phyloP scores from a whole-genome alignment of 1,284 basidiomycete species.

The Trametes sp. region DNA sequence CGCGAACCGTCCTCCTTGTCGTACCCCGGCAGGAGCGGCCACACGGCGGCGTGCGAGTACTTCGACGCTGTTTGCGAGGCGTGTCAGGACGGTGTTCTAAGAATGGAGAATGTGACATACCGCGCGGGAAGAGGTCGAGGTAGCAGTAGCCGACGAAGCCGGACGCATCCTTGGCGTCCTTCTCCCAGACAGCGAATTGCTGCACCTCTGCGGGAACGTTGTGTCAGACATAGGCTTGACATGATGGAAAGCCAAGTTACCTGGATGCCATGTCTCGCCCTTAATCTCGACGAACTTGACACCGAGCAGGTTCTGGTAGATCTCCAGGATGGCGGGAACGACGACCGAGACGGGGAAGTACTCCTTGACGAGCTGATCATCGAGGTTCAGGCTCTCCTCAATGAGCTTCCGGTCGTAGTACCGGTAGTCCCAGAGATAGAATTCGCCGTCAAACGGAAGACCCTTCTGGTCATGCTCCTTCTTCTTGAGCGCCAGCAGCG shows the following conservation, averaged over 20 bases:
- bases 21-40: slow-evolving; percentile 75
- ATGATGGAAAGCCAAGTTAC: slow-evolving; percentile 45
- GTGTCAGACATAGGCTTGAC: neutral
- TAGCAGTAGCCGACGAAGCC: slow-evolving; percentile 85
- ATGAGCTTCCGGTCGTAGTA: slow-evolving; percentile 79
- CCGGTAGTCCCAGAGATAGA: slow-evolving; percentile 56
- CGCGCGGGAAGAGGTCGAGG: slow-evolving; percentile 86
- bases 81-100: neutral
- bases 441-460: slow-evolving; percentile 69
- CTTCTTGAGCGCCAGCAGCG: slow-evolving; percentile 75
- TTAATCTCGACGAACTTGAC: slow-evolving; percentile 76
- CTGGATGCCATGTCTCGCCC: slow-evolving; percentile 74
- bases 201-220: slow-evolving; percentile 64
- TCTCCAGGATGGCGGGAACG: slow-evolving; percentile 79
- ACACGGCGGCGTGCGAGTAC: slow-evolving; percentile 89
- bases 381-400: slow-evolving; percentile 70
- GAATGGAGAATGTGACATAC: slow-evolving; percentile 47
- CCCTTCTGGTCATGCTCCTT: slow-evolving; percentile 69
- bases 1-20: slow-evolving; percentile 59
- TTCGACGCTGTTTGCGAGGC: slow-evolving; percentile 61
- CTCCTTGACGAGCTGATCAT: slow-evolving; percentile 82
- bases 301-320: slow-evolving; percentile 82
- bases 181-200: slow-evolving; percentile 84
- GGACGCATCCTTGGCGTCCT: slow-evolving; percentile 69
- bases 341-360: slow-evolving; percentile 87